These are phyloP conservation scores for Colletotrichum godetiae DNA, from an alignment of 2,329 filamentous ascomycete species.

Conservation along the genomic window DNA sequence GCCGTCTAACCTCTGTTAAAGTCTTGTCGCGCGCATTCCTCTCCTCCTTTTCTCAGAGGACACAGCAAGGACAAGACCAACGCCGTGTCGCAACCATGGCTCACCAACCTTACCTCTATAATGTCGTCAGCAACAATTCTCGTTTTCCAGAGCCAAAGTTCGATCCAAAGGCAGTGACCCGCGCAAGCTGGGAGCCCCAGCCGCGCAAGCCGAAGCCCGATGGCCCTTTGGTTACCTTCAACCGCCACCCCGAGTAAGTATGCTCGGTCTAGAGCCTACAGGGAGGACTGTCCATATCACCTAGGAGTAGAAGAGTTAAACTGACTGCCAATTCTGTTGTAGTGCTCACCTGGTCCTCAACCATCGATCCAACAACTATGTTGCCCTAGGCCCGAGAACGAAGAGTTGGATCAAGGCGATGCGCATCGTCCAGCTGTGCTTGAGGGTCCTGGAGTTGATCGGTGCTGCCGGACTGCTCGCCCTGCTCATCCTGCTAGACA, in stretches of 20 bases:
- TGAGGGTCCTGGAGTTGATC: slow-evolving; percentile 75
- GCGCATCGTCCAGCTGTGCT: slow-evolving; percentile 74
- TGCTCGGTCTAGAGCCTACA: background rate
- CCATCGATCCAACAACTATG: slow-evolving; percentile 69
- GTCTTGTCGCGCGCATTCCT: slow-evolving; percentile 13
- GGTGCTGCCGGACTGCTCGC: slow-evolving; percentile 78
- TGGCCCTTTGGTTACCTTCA: slow-evolving; percentile 84
- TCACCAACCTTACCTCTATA: slow-evolving; percentile 78
- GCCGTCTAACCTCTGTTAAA: background rate
- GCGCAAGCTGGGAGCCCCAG: slow-evolving; percentile 78
- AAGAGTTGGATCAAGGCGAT: slow-evolving; percentile 78
- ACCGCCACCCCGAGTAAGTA: slow-evolving; percentile 85
- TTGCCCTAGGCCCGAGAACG: slow-evolving; percentile 75
- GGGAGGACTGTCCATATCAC: no score
- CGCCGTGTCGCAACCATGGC: slow-evolving; percentile 42
- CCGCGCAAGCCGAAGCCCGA: slow-evolving; percentile 72
- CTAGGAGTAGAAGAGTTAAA: background rate
- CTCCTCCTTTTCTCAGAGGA: background rate
- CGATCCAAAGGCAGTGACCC: slow-evolving; percentile 87
- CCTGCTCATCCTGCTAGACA: slow-evolving; percentile 81
- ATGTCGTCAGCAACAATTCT: slow-evolving; percentile 61
- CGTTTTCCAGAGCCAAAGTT: slow-evolving; percentile 70
- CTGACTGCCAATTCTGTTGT: slow-evolving; percentile 9
- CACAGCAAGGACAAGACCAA: background rate
- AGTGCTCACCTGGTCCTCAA: slow-evolving; percentile 73